Percentiles rank a stretch among this genome's conserved stretches.
phyloP scores from a whole-genome alignment of 106 monocot species.

The Posidonia australis region DNA sequence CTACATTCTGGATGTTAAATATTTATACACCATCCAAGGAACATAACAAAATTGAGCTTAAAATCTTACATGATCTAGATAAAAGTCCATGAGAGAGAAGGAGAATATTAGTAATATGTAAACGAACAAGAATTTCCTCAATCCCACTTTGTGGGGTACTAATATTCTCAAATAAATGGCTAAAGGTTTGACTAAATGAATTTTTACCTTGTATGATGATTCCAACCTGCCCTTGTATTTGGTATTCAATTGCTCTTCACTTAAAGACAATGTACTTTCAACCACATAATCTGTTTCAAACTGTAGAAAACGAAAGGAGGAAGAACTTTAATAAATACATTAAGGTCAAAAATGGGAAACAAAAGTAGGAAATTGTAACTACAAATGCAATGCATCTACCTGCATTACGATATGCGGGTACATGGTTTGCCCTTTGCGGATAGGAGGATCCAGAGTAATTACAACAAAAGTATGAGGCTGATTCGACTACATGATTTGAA shows the following conservation, averaged over 20 bases:
- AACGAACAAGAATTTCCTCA: neutral
- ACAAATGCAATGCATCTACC: slow-evolving; percentile 21
- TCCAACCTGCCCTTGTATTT: slow-evolving; percentile 90
- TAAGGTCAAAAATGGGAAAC: neutral
- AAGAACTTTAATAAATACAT: neutral
- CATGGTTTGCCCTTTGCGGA: slow-evolving; percentile 93
- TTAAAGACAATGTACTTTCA: slow-evolving; percentile 53
- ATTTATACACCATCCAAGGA: too few relatives aligned
- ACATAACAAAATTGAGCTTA: too few relatives aligned
- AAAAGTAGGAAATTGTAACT: neutral
- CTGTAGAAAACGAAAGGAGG: slow-evolving; percentile 20
- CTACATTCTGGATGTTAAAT: too few relatives aligned
- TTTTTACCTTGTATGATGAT: slow-evolving; percentile 63
- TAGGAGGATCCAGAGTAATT: slow-evolving; percentile 93
- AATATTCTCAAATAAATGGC: neutral
- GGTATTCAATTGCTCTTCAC: slow-evolving; percentile 56
- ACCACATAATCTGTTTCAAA: slow-evolving; percentile 88
- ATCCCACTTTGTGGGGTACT: neutral
- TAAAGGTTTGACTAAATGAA: neutral
- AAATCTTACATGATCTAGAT: neutral
- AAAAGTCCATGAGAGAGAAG: neutral
- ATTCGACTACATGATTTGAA: slow-evolving; percentile 60
- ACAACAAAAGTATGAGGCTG: slow-evolving; percentile 98
- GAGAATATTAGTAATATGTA: neutral
- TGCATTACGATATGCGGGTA: slow-evolving; percentile 98